Conservation (phyloP, 441 rosid species). For the Viola pubescens region DNA sequence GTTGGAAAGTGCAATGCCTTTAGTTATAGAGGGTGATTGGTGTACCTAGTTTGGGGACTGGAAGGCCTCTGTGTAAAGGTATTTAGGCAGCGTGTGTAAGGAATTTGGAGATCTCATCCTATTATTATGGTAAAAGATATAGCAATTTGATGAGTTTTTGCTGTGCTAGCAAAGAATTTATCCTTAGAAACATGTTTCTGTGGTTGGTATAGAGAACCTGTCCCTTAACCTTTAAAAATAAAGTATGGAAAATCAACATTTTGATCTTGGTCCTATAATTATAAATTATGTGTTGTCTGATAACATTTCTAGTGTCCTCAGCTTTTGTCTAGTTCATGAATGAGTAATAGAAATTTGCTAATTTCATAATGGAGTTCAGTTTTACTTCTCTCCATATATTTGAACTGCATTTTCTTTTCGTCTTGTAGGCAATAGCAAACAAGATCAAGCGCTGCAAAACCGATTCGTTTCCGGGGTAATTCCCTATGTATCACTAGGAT, state of each 20-base stretch:
- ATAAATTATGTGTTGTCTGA: background rate
- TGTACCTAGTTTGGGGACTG: background rate
- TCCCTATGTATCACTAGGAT: slow-evolving; percentile 7
- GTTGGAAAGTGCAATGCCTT: background rate
- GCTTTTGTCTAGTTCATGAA: too few relatives aligned
- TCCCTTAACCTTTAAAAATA: background rate
- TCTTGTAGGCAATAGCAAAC: slow-evolving; percentile 64
- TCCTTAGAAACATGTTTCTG: background rate
- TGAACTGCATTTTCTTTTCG: background rate
- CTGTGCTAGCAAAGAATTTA: background rate
- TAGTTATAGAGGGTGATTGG: background rate
- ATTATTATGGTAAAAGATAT: background rate
- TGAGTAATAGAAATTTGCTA: too few relatives aligned
- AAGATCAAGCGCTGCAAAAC: slow-evolving; percentile 95
- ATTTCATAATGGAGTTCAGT: too few relatives aligned
- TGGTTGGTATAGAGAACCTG: background rate
- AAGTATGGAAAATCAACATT: background rate
- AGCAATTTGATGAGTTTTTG: background rate
- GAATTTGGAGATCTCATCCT: too few relatives aligned
- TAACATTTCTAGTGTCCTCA: too few relatives aligned
- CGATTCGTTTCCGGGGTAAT: slow-evolving; percentile 68
- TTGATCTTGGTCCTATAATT: background rate
- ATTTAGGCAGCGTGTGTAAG: background rate
- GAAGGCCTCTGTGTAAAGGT: background rate
- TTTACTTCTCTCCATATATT: too few relatives aligned